Evolutionary conservation across 2,329 filamentous ascomycete species (phyloP).

Genomic region (Pseudocercospora cruenta): DNA sequence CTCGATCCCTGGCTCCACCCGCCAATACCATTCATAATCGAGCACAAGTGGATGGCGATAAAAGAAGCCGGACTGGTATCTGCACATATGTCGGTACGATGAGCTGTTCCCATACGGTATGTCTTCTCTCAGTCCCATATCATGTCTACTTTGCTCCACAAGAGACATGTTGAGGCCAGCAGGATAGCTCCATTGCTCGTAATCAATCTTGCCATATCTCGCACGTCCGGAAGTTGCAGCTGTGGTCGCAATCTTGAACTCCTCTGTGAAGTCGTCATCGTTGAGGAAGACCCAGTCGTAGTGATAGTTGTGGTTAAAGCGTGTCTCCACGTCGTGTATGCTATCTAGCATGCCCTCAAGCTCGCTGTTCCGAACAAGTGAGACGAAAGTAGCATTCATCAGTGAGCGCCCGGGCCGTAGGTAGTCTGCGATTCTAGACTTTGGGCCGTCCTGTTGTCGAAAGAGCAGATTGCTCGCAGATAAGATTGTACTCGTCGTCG

Average conservation of each 20-base stretch:
- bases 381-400: constrained; percentile 83
- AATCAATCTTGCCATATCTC: constrained; percentile 1
- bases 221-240: constrained; percentile 1
- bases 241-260: neutral
- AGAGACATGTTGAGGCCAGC: neutral
- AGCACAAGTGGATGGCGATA: constrained; percentile 45
- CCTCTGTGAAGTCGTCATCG: constrained; percentile 8
- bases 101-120: constrained; percentile 4
- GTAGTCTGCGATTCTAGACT: too few species aligned
- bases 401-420: neutral
- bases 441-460: too few species aligned
- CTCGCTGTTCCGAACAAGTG: constrained; percentile 79
- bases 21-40: constrained; percentile 64
- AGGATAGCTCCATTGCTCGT: constrained; percentile 7
- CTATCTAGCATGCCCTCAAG: constrained; percentile 90
- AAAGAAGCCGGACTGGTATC: constrained; percentile 47
- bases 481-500: too few species aligned
- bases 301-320: constrained; percentile 1
- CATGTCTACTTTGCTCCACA: neutral
- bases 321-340: constrained; percentile 84
- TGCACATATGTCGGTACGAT: constrained; percentile 45
- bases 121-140: neutral
- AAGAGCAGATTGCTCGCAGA: too few species aligned
- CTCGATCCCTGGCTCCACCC: constrained; percentile 62
- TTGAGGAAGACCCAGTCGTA: constrained; percentile 11